A percentile compares a stretch with the other conserved stretches of the same genome.
Evolutionary conservation across 2,329 filamentous ascomycete genomes (phyloP).

Genomic region (Talaromyces piceae): DNA sequence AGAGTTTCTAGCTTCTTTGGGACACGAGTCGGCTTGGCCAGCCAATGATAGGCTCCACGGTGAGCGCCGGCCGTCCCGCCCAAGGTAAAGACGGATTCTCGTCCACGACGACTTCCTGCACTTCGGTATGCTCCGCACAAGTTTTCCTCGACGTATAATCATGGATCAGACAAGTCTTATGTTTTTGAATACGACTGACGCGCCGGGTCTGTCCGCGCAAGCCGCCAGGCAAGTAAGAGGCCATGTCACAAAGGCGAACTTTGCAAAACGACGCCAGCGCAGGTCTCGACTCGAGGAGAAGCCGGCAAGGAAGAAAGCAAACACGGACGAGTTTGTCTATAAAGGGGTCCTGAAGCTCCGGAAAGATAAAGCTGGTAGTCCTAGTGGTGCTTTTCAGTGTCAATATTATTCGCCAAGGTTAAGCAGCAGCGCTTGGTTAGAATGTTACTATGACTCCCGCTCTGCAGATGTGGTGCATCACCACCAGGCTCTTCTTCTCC

Average conservation of each 20-base stretch:
- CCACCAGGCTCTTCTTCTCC: slow-evolving; percentile 1
- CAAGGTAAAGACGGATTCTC: not conserved
- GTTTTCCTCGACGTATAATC: not conserved
- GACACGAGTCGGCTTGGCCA: not conserved
- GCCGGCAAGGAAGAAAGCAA: not conserved
- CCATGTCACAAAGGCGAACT: slow-evolving; percentile 7
- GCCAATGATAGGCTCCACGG: not conserved
- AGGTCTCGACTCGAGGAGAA: not conserved
- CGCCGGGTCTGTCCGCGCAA: slow-evolving; percentile 1
- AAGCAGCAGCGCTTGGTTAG: not conserved
- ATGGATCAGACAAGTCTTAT: not conserved
- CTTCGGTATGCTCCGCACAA: not conserved
- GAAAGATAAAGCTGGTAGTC: not conserved
- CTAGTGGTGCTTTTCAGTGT: not conserved
- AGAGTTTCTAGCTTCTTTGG: not conserved
- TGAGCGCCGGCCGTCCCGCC: not conserved
- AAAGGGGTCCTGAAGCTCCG: not conserved
- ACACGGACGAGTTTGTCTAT: not conserved
- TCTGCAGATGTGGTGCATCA: not conserved
- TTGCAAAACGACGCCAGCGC: slow-evolving; percentile 3
- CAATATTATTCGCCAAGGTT: not conserved
- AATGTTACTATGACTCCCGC: not conserved
- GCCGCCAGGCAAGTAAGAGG: slow-evolving; percentile 3
- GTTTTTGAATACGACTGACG: slow-evolving; percentile 7
- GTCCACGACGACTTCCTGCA: not conserved